Conservation (phyloP, 768 basidiomycete genomes). For the Auricularia sp. region DNA sequence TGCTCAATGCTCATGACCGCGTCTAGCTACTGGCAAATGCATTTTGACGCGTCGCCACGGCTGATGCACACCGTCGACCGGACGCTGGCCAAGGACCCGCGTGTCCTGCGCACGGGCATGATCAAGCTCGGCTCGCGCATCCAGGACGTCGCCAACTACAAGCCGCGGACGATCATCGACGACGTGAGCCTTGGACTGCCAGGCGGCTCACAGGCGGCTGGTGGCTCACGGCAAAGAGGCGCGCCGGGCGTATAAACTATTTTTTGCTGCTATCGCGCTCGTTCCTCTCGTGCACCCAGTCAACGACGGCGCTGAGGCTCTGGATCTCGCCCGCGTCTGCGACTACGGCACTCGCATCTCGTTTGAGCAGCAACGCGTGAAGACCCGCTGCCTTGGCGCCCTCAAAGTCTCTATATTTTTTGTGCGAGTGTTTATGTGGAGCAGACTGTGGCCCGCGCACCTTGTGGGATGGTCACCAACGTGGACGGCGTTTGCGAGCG, state of each 20-base stretch:
- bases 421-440: no score
- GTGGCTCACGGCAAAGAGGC: not conserved
- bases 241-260: not conserved
- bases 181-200: not conserved
- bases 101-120: conserved; percentile 74
- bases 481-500: conserved; percentile 44
- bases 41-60: conserved; percentile 78
- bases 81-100: conserved; percentile 67
- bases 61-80: conserved; percentile 54
- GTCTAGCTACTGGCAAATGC: conserved; percentile 78
- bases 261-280: not conserved
- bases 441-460: conserved; percentile 24
- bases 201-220: not conserved
- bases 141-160: conserved; percentile 46
- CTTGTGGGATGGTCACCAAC: conserved; percentile 65
- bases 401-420: conserved; percentile 45
- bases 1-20: not conserved
- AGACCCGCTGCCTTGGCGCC: conserved; percentile 51
- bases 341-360: conserved; percentile 30
- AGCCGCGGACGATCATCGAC: not conserved
- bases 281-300: conserved; percentile 20
- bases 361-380: conserved; percentile 45
- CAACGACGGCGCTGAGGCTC: conserved; percentile 27
- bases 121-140: conserved; percentile 67
- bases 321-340: conserved; percentile 35